Evolutionary conservation across 345 rosid species (phyloP).

Genomic region (Linum lewisii): DNA sequence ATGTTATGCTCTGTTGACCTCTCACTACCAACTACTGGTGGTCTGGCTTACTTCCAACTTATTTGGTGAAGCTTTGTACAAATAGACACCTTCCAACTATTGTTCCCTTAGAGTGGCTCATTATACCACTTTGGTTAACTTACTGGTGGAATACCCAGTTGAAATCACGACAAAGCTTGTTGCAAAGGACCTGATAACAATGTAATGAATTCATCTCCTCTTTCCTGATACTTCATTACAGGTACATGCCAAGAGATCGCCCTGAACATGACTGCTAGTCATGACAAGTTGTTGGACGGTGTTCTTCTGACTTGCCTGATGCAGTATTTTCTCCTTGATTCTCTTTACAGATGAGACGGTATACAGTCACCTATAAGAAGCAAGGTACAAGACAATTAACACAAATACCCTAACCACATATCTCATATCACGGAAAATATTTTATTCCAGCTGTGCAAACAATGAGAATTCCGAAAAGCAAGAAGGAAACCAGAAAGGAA

Average conservation of each 20-base stretch:
- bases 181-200: too few species aligned
- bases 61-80: constrained; percentile 9
- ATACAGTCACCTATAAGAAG: constrained; percentile 73
- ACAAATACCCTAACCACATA: neutral
- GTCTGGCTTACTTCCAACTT: constrained; percentile 20
- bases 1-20: constrained; percentile 12
- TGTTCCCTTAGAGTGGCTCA: constrained; percentile 17
- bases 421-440: too few species aligned
- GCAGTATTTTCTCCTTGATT: constrained; percentile 94
- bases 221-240: too few species aligned
- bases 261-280: constrained; percentile 99
- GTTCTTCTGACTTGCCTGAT: constrained; percentile 95
- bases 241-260: constrained; percentile 94
- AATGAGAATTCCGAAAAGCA: constrained; percentile 9
- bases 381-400: neutral
- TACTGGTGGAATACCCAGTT: constrained; percentile 23
- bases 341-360: constrained; percentile 97
- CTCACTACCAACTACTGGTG: constrained; percentile 17
- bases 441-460: too few species aligned
- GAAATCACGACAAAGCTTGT: too few species aligned
- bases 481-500: neutral
- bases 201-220: too few species aligned
- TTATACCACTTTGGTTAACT: constrained; percentile 16
- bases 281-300: constrained; percentile 99
- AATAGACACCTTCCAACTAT: constrained; percentile 8